Evolutionary conservation across 2,329 filamentous ascomycete genomes (phyloP).

Genomic region (Sclerotiophoma versabilis): DNA sequence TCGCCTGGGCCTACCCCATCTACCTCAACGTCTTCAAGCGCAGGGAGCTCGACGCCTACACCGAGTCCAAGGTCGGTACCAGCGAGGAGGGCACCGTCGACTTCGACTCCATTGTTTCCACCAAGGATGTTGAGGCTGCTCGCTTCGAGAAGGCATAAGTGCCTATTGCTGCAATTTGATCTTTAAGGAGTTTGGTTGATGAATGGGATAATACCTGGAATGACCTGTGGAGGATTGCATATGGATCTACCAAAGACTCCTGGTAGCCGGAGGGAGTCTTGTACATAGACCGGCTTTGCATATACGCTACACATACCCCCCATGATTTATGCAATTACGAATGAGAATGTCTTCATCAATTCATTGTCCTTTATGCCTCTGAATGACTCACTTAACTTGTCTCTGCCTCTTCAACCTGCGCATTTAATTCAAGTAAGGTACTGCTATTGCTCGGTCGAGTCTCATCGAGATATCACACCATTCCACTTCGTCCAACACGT

Average conservation of each 20-base stretch:
- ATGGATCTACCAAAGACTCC: background rate
- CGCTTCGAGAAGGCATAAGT: conserved; percentile 26
- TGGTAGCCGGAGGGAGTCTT: conserved; percentile 10
- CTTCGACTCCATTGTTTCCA: conserved; percentile 33
- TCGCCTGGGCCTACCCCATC: conserved; percentile 47
- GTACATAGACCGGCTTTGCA: conserved; percentile 21
- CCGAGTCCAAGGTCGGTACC: conserved; percentile 40
- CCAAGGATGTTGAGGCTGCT: conserved; percentile 34
- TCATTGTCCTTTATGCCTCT: background rate
- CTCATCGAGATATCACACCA: no score
- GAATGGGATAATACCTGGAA: conserved; percentile 13
- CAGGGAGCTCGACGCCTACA: conserved; percentile 47
- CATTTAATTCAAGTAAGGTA: no score
- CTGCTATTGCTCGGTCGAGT: no score
- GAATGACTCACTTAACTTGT: background rate
- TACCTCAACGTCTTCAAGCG: conserved; percentile 47
- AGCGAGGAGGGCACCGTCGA: conserved; percentile 29
- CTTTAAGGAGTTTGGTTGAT: conserved; percentile 2
- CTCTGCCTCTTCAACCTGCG: no score
- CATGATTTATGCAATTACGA: conserved; percentile 14
- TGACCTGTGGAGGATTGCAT: conserved; percentile 1
- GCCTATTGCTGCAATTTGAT: background rate
- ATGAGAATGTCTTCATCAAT: background rate
- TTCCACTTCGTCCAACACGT: no score
- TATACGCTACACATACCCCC: conserved; percentile 18